These are phyloP conservation scores for Corylus americana DNA, from an alignment of 306 rosid species.

Conservation along the genomic window DNA sequence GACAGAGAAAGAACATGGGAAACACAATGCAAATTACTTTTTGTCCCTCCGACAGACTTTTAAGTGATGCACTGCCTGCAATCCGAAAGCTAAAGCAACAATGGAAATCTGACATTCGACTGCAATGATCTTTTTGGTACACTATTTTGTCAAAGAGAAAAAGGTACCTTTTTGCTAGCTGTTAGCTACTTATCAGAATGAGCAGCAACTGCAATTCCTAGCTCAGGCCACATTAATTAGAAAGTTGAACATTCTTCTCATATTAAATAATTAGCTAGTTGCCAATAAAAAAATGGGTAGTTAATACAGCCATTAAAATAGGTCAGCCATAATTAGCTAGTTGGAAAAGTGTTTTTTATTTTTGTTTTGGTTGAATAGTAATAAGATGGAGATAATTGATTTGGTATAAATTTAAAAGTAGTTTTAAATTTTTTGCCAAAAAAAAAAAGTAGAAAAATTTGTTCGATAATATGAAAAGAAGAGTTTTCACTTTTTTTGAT, in stretches of 20 bases:
- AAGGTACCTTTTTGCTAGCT: not conserved
- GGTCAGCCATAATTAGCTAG: no score
- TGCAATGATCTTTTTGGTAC: not conserved
- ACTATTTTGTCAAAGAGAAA: no score
- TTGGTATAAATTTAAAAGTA: no score
- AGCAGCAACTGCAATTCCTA: conserved; percentile 22
- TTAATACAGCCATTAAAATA: not conserved
- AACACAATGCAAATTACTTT: conserved; percentile 5
- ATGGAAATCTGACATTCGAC: conserved; percentile 31
- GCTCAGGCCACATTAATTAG: conserved; percentile 9
- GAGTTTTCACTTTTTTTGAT: no score
- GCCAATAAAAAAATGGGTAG: not conserved
- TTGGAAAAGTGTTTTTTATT: no score
- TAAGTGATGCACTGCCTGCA: conserved; percentile 14
- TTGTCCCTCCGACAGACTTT: conserved; percentile 31
- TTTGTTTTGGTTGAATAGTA: no score
- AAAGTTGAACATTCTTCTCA: conserved; percentile 7
- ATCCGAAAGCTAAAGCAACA: not conserved
- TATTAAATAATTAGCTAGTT: not conserved
- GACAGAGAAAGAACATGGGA: not conserved
- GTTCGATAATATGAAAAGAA: no score
- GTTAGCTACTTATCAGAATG: not conserved
- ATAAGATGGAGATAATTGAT: no score
- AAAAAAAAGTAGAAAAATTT: no score
- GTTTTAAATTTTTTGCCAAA: no score